Conservation (phyloP, 2,329 filamentous ascomycete species). For the Ceratocystiopsis sp. region DNA sequence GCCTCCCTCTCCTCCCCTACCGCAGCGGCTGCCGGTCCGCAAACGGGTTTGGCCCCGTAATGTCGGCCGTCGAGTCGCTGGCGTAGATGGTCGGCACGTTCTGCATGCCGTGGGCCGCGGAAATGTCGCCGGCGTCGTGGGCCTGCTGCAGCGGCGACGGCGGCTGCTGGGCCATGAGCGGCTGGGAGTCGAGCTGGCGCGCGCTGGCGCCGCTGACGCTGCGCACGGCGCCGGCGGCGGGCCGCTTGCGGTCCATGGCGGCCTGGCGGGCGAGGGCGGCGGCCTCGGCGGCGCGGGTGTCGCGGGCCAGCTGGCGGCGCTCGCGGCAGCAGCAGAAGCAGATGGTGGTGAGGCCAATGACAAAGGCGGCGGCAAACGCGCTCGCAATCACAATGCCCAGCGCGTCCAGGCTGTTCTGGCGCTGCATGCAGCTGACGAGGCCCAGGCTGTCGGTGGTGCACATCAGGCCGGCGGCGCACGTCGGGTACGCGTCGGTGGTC, state of each 20-base stretch:
- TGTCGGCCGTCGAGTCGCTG: conserved; percentile 3
- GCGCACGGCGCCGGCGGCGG: conserved; percentile 14
- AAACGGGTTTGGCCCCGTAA: conserved; percentile 8
- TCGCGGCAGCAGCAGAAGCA: conserved; percentile 36
- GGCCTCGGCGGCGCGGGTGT: conserved; percentile 29
- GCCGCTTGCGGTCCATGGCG: conserved; percentile 20
- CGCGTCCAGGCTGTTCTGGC: conserved; percentile 21
- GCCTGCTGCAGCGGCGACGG: background rate
- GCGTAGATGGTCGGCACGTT: background rate
- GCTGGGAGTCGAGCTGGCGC: conserved; percentile 9
- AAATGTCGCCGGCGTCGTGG: too few species aligned
- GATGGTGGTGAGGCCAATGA: conserved; percentile 21
- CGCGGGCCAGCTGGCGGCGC: conserved; percentile 24
- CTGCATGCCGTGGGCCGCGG: too few species aligned
- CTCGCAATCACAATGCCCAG: conserved; percentile 31
- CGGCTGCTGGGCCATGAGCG: conserved; percentile 10
- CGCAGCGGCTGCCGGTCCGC: conserved; percentile 10
- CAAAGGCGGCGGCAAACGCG: conserved; percentile 25
- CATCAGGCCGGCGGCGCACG: conserved; percentile 26
- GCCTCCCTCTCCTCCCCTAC: background rate
- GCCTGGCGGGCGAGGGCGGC: conserved; percentile 29
- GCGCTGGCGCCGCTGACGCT: conserved; percentile 1
- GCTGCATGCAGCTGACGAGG: conserved; percentile 26
- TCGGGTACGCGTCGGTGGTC: conserved; percentile 17
- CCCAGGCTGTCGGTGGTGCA: conserved; percentile 25